Evolutionary conservation across 306 rosid genomes (phyloP), one percentile per base, ranked within the genome.

Genomic region (Crataegus laevigata): DNA sequence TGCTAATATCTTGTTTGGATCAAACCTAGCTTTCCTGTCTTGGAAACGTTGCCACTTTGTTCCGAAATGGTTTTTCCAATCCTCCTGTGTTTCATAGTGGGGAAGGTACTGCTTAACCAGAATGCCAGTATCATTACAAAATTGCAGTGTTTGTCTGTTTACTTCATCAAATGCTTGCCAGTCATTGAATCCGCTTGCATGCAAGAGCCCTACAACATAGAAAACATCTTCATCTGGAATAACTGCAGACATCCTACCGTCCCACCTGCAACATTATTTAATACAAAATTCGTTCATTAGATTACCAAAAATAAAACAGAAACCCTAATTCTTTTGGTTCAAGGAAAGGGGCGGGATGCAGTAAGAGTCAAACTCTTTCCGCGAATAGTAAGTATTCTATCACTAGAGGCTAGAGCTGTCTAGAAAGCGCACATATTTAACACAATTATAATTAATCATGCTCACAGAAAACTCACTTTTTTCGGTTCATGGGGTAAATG

Each of bases 31-130:
- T 82, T 94, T 94, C 82, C 83, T 82, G 8, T 42, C 17, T 18
- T 59, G 32, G 73, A 91, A 90, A 28, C 6, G 9, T 18, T 57
- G 28, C 97, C 93, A 94, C 74, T 94, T 94, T 52, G 75, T 34
- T 6, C 96, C 98, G 82, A 82, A 91, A 8, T 91, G 97, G 30
- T 73, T 3, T 19, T 21, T 36, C 98, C 98, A 91, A 69, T 88
- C 80, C 32, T 66, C 50, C 18, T 30, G 72, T 2, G 87, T 74
- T 79, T 85, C 81, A 65, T 75, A 83, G 29, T 68, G 81, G 0
- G 96, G 89, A 80, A 91, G 89, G 81, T 94, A 94, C 54, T 84
- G 85, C 72, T 90, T 90, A 1, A 85, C 54, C 47, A 26, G 7
- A 29, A 94, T 86, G 10, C 88, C 86, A 71, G 78, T 34, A 34